Base-by-base conservation (phyloP, 306 rosid species). In the Dalbergia oliveri region DNA sequence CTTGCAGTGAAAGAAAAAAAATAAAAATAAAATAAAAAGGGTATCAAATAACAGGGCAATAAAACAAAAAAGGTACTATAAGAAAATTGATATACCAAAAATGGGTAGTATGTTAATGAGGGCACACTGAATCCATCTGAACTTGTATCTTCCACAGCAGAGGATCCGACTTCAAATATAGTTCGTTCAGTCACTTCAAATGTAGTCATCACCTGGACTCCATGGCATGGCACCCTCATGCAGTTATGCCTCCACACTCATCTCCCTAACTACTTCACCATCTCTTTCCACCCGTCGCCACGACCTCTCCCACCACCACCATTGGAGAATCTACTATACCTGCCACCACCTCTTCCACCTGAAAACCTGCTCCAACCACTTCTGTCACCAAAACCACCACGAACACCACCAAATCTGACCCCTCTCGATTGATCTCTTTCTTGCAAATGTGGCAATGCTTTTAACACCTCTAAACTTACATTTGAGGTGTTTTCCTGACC, bases 401-500 rank as follows among this genome's bases (percentile, higher is more conserved):
- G 76, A 6, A 86, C 69, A n/a, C 85, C 85, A 33, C 89, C 83
- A 12, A 87, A 54, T 58, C 88, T 84, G 4, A 84, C 89, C 0
- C 90, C 86, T 78, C 92, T 83, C 49, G 90, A 78, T 56, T 84
- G 88, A 8, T 92, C 97, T 77, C 77, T 91, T 61, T 89, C 92
- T 77, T 92, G 97, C 71, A 94, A 77, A 35, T 26, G 78, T 0
- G 98, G 98, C 82, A 94, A 80, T 13, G 86, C 69, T 69, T 86
- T 83, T 81, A 94, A 34, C 49, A 92, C 92, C 87, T 86, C 89
- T 71, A 94, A 59, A 80, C 86, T 88, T 85, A 90, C 90, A 71
- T 88, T 77, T 1, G 93, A 88, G 3, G 92, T 94, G 66, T 93
- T 91, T 77, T 86, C 85, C 58, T 89, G 86, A 70, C 94, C 99